Percentiles rank a stretch among this genome's conserved stretches.
Evolutionary conservation across 176 grass and related monocot species (phyloP).

Genomic region (bread wheat (Triticum aestivum)): DNA sequence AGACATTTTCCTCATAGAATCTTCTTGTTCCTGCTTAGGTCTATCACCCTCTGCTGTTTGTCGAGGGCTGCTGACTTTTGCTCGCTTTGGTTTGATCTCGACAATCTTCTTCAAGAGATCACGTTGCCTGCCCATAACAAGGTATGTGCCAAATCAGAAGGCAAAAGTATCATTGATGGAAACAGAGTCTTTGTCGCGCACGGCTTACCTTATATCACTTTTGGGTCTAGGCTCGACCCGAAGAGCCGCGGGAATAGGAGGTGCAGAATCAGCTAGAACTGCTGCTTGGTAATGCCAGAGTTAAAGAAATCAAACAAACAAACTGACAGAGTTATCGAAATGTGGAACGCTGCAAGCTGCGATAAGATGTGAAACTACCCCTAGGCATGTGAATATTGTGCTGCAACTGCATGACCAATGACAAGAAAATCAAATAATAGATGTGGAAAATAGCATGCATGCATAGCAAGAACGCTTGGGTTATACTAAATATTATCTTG

Average conservation of each 20-base stretch:
- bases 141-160: neutral
- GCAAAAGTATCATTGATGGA: neutral
- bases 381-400: neutral
- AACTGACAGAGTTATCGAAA: neutral
- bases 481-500: neutral
- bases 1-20: neutral
- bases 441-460: neutral
- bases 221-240: slow-evolving; percentile 90
- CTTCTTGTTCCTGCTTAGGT: slow-evolving; percentile 27
- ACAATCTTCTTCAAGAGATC: slow-evolving; percentile 82
- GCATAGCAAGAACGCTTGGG: neutral
- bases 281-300: slow-evolving; percentile 71
- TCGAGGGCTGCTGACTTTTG: slow-evolving; percentile 34
- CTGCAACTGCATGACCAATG: neutral
- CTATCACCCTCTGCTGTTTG: slow-evolving; percentile 16
- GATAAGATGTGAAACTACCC: neutral
- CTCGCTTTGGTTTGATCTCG: slow-evolving; percentile 77
- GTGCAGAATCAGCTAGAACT: slow-evolving; percentile 71
- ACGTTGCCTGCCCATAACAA: neutral
- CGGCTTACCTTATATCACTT: slow-evolving; percentile 75
- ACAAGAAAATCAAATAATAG: slow-evolving; percentile 5
- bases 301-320: slow-evolving; percentile 44
- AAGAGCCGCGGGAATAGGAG: slow-evolving; percentile 63
- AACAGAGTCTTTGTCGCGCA: neutral
- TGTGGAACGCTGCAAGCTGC: neutral